Conservation (phyloP, 495 filamentous ascomycete species). For the Annulohypoxylon maeteangense region DNA sequence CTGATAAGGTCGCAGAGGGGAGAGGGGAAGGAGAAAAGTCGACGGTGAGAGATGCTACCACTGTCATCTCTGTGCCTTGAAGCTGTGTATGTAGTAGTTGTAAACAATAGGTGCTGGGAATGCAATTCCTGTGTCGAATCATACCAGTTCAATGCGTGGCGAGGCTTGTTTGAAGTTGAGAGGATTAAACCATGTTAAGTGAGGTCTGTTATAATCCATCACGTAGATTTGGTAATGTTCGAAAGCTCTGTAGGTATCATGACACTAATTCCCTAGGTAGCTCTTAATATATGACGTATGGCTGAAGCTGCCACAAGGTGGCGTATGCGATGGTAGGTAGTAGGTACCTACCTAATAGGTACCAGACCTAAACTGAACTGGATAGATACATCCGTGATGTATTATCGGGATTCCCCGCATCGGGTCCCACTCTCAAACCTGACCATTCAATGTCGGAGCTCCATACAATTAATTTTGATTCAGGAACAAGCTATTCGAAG, state of each 20-base stretch:
- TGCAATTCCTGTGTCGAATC: conserved; percentile 2
- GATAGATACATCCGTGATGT: no score
- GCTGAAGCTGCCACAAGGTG: conserved; percentile 41
- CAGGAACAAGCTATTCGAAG: background rate
- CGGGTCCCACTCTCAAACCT: conserved; percentile 3
- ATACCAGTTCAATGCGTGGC: conserved; percentile 20
- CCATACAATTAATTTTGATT: conserved; percentile 27
- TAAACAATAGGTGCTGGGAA: conserved; percentile 33
- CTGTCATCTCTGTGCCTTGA: background rate
- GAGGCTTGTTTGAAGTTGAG: background rate
- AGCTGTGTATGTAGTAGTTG: conserved; percentile 11
- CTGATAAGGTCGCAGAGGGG: background rate
- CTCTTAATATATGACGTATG: conserved; percentile 14
- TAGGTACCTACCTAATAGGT: no score
- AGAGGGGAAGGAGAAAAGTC: background rate
- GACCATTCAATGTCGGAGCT: conserved; percentile 35
- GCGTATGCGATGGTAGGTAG: conserved; percentile 20
- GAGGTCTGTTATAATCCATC: background rate
- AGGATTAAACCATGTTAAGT: background rate
- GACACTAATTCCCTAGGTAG: no score
- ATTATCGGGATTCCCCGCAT: conserved; percentile 1
- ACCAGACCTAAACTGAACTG: no score
- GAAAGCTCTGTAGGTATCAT: no score
- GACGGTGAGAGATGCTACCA: background rate
- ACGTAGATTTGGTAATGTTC: no score